A percentile compares a stretch with the other conserved stretches of the same genome.
Conservation (phyloP, 164 flowering plant genomes). For the Vitis rupestris region DNA sequence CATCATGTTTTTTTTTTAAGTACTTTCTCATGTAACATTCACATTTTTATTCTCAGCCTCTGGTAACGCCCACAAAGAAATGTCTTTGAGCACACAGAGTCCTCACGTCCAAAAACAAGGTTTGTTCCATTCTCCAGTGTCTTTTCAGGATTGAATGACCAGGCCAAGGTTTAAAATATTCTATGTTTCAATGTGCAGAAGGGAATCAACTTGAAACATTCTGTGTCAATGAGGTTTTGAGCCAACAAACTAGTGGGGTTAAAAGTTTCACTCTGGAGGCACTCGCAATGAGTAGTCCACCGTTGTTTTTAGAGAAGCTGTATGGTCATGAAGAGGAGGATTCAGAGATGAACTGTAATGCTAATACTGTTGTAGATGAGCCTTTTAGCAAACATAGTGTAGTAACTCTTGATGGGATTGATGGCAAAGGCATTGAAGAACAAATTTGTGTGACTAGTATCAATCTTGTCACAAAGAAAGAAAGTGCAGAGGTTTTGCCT, state of each 20-base stretch:
- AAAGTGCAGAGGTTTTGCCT: no score
- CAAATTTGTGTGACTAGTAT: background rate
- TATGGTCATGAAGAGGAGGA: background rate
- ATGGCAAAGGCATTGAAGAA: background rate
- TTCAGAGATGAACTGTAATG: background rate
- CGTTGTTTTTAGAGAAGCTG: background rate
- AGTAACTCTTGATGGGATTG: background rate
- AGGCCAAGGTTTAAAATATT: background rate
- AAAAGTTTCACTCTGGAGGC: background rate
- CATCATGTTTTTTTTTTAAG: no score
- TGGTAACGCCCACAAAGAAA: background rate
- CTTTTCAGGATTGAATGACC: background rate
- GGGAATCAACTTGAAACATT: background rate
- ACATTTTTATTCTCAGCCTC: background rate
- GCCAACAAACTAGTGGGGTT: background rate
- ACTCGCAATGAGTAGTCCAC: background rate
- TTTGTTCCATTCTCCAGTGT: background rate
- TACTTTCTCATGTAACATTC: no score
- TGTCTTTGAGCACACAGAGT: background rate
- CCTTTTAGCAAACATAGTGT: background rate
- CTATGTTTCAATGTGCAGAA: conserved; percentile 1
- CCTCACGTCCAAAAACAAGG: background rate
- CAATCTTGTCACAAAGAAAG: no score
- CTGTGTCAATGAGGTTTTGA: conserved; percentile 1
- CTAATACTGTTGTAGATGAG: background rate